Evolutionary conservation across 2,329 filamentous ascomycete genomes (phyloP).

Genomic region (Plectosphaerella cucumerina): DNA sequence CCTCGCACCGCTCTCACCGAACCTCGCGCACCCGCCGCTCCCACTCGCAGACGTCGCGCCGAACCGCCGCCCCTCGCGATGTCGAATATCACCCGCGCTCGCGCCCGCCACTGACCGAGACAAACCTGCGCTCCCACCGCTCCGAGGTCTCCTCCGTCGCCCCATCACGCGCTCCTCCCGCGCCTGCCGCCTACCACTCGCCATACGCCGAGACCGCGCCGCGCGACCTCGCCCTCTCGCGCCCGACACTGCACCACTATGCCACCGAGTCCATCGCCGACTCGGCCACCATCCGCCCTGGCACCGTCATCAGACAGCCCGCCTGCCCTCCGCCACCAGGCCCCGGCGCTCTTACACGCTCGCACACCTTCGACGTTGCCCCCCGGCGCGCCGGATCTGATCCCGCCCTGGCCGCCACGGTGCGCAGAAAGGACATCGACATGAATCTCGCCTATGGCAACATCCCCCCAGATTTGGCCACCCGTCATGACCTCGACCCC

Average conservation of each 20-base stretch:
- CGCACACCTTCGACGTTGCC: constrained; percentile 1
- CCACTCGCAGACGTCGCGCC: constrained; percentile 16
- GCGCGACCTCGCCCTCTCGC: constrained; percentile 33
- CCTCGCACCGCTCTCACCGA: constrained; percentile 37
- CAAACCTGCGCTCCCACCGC: constrained; percentile 45
- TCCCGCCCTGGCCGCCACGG: constrained; percentile 24
- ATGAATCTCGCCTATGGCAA: constrained; percentile 91
- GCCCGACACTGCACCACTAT: constrained; percentile 11
- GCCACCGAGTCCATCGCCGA: constrained; percentile 15
- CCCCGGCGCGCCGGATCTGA: constrained; percentile 36
- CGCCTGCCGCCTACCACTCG: constrained; percentile 30
- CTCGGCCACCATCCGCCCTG: constrained; percentile 8
- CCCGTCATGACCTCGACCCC: constrained; percentile 43
- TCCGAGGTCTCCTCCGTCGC: constrained; percentile 47
- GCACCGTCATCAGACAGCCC: constrained; percentile 16
- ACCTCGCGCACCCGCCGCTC: constrained; percentile 28
- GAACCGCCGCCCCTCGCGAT: constrained; percentile 3
- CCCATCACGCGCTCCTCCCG: constrained; percentile 33
- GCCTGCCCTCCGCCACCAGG: constrained; percentile 7
- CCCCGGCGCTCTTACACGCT: not conserved
- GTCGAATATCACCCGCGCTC: constrained; percentile 9
- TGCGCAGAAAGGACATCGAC: constrained; percentile 58
- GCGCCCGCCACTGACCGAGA: constrained; percentile 42
- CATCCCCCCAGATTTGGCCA: constrained; percentile 63
- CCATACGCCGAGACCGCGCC: constrained; percentile 40